phyloP scores from a whole-genome alignment of 1,284 basidiomycete genomes.

The Leccinum subrobustum region DNA sequence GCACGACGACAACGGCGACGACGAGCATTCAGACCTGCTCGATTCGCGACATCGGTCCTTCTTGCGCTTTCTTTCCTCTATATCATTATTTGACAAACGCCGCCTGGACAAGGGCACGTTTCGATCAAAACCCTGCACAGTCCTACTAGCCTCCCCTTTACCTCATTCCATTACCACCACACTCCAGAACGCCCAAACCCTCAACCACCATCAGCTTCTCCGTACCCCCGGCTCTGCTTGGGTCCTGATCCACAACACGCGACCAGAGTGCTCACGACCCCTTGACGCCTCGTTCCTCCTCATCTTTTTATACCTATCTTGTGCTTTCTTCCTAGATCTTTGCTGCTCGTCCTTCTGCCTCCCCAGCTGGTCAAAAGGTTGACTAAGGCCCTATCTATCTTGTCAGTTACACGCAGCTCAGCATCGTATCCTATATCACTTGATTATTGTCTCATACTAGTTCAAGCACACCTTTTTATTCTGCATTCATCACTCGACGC shows the following conservation, averaged over 20 bases:
- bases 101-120: constrained; percentile 67
- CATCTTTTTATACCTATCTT: constrained; percentile 66
- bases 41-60: constrained; percentile 22
- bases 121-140: constrained; percentile 61
- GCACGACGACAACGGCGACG: constrained; percentile 18
- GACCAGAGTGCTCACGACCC: constrained; percentile 49
- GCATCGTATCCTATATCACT: constrained; percentile 44
- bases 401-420: constrained; percentile 41
- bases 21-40: constrained; percentile 24
- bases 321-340: constrained; percentile 41
- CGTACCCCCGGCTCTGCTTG: constrained; percentile 29
- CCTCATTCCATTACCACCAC: constrained; percentile 53
- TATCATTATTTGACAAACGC: constrained; percentile 41
- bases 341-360: constrained; percentile 34
- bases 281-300: constrained; percentile 37
- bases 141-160: constrained; percentile 56
- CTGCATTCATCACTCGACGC: constrained; percentile 47
- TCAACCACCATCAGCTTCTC: constrained; percentile 37
- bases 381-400: constrained; percentile 45
- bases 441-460: constrained; percentile 50
- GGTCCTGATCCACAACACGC: constrained; percentile 40
- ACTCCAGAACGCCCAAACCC: constrained; percentile 36
- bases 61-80: constrained; percentile 13
- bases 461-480: constrained; percentile 44
- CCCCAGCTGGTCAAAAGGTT: constrained; percentile 36